Conservation (phyloP, 768 basidiomycete genomes). For the Russula compacta region DNA sequence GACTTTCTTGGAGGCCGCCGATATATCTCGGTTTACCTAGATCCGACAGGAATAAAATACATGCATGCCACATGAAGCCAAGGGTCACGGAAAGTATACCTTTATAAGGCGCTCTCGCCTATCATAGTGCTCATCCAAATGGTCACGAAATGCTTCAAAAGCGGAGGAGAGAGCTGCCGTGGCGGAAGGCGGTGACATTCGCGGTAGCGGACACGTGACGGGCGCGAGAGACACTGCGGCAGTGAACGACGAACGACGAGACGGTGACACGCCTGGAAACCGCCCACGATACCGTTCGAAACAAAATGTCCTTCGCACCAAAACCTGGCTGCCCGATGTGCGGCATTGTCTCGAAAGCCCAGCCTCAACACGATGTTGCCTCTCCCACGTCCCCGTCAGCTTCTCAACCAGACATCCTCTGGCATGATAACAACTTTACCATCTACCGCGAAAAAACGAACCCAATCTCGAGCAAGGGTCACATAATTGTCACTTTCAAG, state of each 20-base stretch:
- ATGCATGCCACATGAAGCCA: neutral
- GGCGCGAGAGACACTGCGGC: no score
- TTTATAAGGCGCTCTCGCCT: conserved; percentile 87
- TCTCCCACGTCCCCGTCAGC: conserved; percentile 37
- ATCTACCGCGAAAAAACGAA: conserved; percentile 60
- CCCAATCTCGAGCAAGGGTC: conserved; percentile 65
- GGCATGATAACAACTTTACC: conserved; percentile 72
- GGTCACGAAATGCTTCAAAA: conserved; percentile 58
- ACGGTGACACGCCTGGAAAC: neutral
- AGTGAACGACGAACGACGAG: neutral
- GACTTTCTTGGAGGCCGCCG: conserved; percentile 83
- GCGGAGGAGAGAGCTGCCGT: conserved; percentile 22
- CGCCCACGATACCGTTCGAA: neutral
- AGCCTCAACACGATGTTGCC: conserved; percentile 31
- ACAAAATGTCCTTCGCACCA: conserved; percentile 45
- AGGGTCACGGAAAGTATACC: conserved; percentile 32
- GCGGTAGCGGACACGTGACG: conserved; percentile 3
- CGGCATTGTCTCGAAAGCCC: conserved; percentile 53
- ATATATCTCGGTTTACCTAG: conserved; percentile 79
- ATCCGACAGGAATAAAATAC: conserved; percentile 2
- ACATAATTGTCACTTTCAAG: conserved; percentile 72
- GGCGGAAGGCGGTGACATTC: conserved; percentile 1
- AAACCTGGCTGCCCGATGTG: conserved; percentile 72
- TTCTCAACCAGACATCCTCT: conserved; percentile 53
- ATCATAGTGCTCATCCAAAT: conserved; percentile 80